Evolutionary conservation across 2,329 filamentous ascomycete species (phyloP), one percentile per base, ranked within the genome.

Genomic region (Calonectria henricotiae): DNA sequence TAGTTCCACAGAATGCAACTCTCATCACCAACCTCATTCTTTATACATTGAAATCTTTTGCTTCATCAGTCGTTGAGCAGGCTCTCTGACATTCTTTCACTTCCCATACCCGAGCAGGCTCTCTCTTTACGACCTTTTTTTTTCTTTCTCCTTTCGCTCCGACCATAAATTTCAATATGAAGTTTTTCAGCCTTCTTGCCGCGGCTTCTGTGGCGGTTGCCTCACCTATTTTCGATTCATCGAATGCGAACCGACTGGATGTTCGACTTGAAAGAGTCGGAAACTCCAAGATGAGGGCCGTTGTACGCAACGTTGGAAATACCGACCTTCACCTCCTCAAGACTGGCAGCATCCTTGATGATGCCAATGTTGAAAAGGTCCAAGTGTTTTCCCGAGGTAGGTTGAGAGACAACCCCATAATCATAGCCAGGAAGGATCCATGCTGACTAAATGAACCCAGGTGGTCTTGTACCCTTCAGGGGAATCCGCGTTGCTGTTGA

Each of bases 401-500:
- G 35, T 5, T 17, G 2, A 15, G 20, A 35, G 2, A 25, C 17
- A 20, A 37, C 20, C 27, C 6, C 8, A 3, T 8, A 7, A 23
- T 3, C 15, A 58, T 58, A 6, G 11, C 20, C 20, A 20, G 12
- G 11, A 27, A 39, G 8, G n/a, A 7, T 11, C 35, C 3, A 1
- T 25, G 20, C 32, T 58, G 20, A 58, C 51, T 27, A 4, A 58
- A 15, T 15, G 13, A 39, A 39, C 25, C 5, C 17, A 61, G 55
- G 37, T 23, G 55, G 39, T 15, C 7, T 41, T 9, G 78, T 87
- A 58, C 76, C 80, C 25, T 88, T 89, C 74, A 82, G 86, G 63
- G 87, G 87, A 47, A 83, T 89, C 67, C 84, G 85, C 65, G 80
- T 88, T 47, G 84, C 83, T 35, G 76, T 88, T 39, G 75, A 81